Evolutionary conservation across 805 yeast genomes (phyloP).

Genomic region (Candida khao-thaluensis): DNA sequence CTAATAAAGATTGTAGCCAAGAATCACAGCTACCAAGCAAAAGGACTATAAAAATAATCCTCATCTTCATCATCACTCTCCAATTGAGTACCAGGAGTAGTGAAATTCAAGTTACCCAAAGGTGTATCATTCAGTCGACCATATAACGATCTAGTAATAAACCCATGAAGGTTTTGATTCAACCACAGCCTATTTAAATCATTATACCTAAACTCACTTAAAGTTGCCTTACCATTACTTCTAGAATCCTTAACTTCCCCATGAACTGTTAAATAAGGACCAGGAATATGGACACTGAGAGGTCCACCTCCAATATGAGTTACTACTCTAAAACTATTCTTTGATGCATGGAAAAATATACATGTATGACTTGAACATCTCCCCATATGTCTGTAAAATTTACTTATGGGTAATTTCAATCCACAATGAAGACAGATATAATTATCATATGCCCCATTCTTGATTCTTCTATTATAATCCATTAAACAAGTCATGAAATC

Average conservation of each 20-base stretch:
- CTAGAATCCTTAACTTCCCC: slow-evolving; percentile 69
- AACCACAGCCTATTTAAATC: slow-evolving; percentile 62
- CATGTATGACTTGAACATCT: slow-evolving; percentile 24
- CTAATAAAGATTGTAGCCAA: no score
- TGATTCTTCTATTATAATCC: slow-evolving; percentile 18
- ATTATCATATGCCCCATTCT: slow-evolving; percentile 21
- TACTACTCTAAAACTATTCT: slow-evolving; percentile 25
- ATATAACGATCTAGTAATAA: slow-evolving; percentile 34
- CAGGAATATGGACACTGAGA: slow-evolving; percentile 42
- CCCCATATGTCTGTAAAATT: slow-evolving; percentile 25
- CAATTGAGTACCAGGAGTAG: slow-evolving; percentile 5
- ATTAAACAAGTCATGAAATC: slow-evolving; percentile 30
- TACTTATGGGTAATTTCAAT: slow-evolving; percentile 16
- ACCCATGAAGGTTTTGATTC: slow-evolving; percentile 55
- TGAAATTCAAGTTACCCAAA: slow-evolving; percentile 10
- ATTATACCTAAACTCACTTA: slow-evolving; percentile 53
- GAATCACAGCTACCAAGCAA: slow-evolving; percentile 11
- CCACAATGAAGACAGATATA: slow-evolving; percentile 40
- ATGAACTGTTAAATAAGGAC: slow-evolving; percentile 72
- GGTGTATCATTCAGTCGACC: slow-evolving; percentile 21
- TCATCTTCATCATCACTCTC: slow-evolving; percentile 13
- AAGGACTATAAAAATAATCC: slow-evolving; percentile 14
- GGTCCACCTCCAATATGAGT: slow-evolving; percentile 26
- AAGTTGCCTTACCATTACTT: slow-evolving; percentile 54
- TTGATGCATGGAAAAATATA: slow-evolving; percentile 27